Percentiles rank a stretch among this genome's conserved stretches.
These are phyloP conservation scores for Xylariaceae sp. DNA, from an alignment of 2,329 filamentous ascomycete genomes.

Conservation along the genomic window DNA sequence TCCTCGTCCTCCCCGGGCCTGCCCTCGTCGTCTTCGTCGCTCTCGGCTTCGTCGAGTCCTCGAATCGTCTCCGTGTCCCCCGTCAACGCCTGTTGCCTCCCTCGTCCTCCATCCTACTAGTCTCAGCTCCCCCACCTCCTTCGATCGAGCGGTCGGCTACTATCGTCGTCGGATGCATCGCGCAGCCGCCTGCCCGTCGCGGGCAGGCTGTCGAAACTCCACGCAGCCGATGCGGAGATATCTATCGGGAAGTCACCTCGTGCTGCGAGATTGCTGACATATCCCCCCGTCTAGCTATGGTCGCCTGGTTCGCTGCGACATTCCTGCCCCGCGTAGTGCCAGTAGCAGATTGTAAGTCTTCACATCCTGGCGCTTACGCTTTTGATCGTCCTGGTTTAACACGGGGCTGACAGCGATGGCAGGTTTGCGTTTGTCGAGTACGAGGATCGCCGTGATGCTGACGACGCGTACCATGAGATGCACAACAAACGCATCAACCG, in stretches of 20 bases:
- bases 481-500: conserved; percentile 97
- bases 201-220: conserved; percentile 24
- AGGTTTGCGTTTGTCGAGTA: conserved; percentile 99
- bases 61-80: conserved; percentile 29
- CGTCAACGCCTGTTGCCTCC: conserved; percentile 21
- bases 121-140: conserved; percentile 30
- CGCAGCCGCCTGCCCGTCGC: conserved; percentile 25
- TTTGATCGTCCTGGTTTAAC: conserved; percentile 2
- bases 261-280: conserved; percentile 35
- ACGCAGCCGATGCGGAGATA: conserved; percentile 25
- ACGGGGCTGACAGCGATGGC: conserved; percentile 7
- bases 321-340: conserved; percentile 88
- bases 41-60: conserved; percentile 29
- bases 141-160: conserved; percentile 40
- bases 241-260: conserved; percentile 22
- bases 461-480: conserved; percentile 99
- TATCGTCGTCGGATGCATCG: conserved; percentile 25
- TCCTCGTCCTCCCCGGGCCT: conserved; percentile 26
- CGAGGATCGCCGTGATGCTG: conserved; percentile 94
- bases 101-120: conserved; percentile 23
- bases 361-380: background rate
- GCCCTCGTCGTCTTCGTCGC: conserved; percentile 26
- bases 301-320: conserved; percentile 95
- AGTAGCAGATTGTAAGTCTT: conserved; percentile 85
- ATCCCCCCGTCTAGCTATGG: conserved; percentile 64